Evolutionary conservation across 2,329 filamentous ascomycete genomes (phyloP), one percentile per base, ranked within the genome.

Genomic region (Elsinoe necatrix): DNA sequence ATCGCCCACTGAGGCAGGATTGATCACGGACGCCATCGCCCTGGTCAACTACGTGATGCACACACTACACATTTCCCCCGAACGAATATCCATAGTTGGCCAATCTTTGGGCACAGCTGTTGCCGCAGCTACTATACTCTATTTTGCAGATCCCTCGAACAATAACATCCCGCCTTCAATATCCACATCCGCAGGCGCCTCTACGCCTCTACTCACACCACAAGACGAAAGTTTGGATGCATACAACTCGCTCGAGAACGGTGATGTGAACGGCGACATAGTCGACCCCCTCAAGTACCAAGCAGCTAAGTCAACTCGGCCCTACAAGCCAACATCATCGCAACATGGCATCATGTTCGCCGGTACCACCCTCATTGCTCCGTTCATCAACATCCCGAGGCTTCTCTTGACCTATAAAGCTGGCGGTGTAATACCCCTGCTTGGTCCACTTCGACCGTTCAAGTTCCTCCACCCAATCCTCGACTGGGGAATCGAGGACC

Each of bases 41-140:
- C 73, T 89, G 2, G 76, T 95, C 2, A 79, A 89, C 59, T 95
- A 87, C 74, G 82, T 87, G 8, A 76, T 89, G 35, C 73, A 80
- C 18, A 73, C 79, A 1, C 81, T 84, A 12, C 74, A 80, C 0
- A 77, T 96, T 16, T 77, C 86, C 0, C 73, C 89, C 0, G 78
- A 80, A 37, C 83, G 83, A 23, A 93, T 95, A 60, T 82, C 92
- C 2, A 76, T 96, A 25, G 74, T 95, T 2, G 92, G 91, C 16
- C 91, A 96, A 64, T 93, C 87, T 64, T 79, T 97, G 0, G 92
- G 92, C 21, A 95, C 92, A 0, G 91, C 88, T 0, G 87, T 96
- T 1, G 83, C 85, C 4, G 80, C 84, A 45, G 91, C 83, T 1
- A 82, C 88, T 1, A 84, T 82, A 1, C 84, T 95, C 64, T 79